Evolutionary conservation across 495 filamentous ascomycete species (phyloP).

Genomic region (Annulohypoxylon maeteangense): DNA sequence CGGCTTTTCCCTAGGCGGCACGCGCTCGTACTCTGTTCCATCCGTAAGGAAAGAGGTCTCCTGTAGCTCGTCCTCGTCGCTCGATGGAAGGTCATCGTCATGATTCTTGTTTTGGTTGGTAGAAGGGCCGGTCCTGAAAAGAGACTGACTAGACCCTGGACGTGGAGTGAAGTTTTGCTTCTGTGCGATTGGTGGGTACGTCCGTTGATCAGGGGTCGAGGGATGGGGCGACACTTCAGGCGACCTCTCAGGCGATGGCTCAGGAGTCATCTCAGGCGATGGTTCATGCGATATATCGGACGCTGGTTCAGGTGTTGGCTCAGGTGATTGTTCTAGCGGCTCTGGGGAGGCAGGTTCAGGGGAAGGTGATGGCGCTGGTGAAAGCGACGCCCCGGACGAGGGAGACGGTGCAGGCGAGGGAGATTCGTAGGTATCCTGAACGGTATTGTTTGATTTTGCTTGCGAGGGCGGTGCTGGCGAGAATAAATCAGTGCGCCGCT

Average conservation of each 20-base stretch:
- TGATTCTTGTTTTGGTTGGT: background rate
- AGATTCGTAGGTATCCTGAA: slow-evolving; percentile 31
- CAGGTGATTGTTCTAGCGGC: background rate
- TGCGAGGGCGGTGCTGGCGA: slow-evolving; percentile 38
- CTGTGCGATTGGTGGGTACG: slow-evolving; percentile 53
- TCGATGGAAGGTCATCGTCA: slow-evolving; percentile 32
- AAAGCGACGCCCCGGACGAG: slow-evolving; percentile 20
- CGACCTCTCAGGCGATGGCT: background rate
- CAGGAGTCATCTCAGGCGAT: background rate
- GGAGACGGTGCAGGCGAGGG: slow-evolving; percentile 14
- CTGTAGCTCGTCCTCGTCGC: slow-evolving; percentile 41
- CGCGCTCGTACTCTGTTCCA: slow-evolving; percentile 46
- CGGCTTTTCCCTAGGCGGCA: slow-evolving; percentile 46
- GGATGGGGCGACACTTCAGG: slow-evolving; percentile 31
- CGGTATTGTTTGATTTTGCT: slow-evolving; percentile 32
- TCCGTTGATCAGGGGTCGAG: slow-evolving; percentile 45
- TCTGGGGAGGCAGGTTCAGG: slow-evolving; percentile 9
- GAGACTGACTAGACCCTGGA: slow-evolving; percentile 46
- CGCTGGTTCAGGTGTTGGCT: slow-evolving; percentile 16
- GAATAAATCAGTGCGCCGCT: slow-evolving; percentile 38
- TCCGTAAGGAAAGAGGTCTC: slow-evolving; percentile 47
- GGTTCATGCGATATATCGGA: background rate
- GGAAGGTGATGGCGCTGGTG: slow-evolving; percentile 19
- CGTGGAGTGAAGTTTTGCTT: slow-evolving; percentile 64
- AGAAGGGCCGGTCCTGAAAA: slow-evolving; percentile 47